phyloP scores from a whole-genome alignment of 805 yeast species.

The Barnettozyma pratensis region DNA sequence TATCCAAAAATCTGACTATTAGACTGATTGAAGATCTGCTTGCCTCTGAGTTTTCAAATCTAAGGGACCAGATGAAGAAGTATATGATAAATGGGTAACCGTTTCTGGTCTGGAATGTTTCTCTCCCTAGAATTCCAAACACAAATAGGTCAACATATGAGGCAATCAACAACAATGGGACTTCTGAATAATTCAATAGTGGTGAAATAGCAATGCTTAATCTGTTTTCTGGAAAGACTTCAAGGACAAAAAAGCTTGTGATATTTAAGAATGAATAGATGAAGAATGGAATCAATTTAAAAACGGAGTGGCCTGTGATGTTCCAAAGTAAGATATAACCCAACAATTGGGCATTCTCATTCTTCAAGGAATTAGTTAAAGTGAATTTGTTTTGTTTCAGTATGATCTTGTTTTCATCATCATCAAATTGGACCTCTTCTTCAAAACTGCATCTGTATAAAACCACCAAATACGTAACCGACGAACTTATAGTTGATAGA shows the following conservation, averaged over 20 bases:
- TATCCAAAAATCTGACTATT: slow-evolving; percentile 11
- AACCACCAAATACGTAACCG: slow-evolving; percentile 23
- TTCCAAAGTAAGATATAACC: slow-evolving; percentile 35
- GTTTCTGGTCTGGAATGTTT: slow-evolving; percentile 21
- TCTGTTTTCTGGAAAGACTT: slow-evolving; percentile 28
- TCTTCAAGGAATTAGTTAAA: slow-evolving; percentile 32
- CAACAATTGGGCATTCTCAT: slow-evolving; percentile 37
- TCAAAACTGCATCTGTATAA: slow-evolving; percentile 18
- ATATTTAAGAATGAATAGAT: slow-evolving; percentile 37
- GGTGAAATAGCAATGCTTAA: slow-evolving; percentile 33
- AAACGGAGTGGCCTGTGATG: slow-evolving; percentile 26
- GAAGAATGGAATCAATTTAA: slow-evolving; percentile 37
- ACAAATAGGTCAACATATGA: slow-evolving; percentile 35
- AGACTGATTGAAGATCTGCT: slow-evolving; percentile 20
- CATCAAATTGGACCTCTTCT: slow-evolving; percentile 13
- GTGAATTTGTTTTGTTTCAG: slow-evolving; percentile 17
- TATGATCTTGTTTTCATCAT: slow-evolving; percentile 9
- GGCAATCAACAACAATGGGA: slow-evolving; percentile 32
- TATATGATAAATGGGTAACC: slow-evolving; percentile 31
- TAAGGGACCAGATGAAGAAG: slow-evolving; percentile 31
- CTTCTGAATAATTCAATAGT: slow-evolving; percentile 32
- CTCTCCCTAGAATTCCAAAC: slow-evolving; percentile 26
- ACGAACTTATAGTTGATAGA: slow-evolving; percentile 15
- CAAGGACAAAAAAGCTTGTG: slow-evolving; percentile 28
- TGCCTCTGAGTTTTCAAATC: slow-evolving; percentile 31